These are phyloP conservation scores for Coemansia sp. DNA, from an alignment of 192 early-diverging fungal species.

Conservation along the genomic window DNA sequence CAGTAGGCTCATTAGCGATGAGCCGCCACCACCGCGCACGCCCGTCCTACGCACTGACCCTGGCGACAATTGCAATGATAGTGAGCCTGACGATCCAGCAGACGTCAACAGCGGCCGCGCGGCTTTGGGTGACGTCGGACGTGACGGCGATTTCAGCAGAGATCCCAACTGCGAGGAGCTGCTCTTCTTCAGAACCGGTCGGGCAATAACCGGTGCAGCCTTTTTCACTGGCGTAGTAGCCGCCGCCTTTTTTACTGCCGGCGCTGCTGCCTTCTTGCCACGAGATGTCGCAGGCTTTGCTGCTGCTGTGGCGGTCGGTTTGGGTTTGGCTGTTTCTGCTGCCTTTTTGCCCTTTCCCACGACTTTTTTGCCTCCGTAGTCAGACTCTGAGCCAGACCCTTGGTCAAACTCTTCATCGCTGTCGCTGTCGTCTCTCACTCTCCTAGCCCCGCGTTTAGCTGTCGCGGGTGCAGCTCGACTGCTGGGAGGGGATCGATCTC, in stretches of 20 bases:
- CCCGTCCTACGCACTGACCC: constrained; percentile 8
- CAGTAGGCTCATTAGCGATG: constrained; percentile 35
- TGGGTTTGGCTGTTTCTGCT: not conserved
- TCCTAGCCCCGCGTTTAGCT: constrained; percentile 13
- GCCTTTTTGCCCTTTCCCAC: constrained; percentile 4
- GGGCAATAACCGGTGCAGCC: constrained; percentile 3
- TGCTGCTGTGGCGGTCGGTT: not conserved
- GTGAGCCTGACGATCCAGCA: constrained; percentile 16
- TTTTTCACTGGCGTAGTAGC: not conserved
- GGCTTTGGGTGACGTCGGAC: constrained; percentile 1
- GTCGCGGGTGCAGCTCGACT: not conserved
- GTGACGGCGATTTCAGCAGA: constrained; percentile 23
- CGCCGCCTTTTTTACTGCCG: not conserved
- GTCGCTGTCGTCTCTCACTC: not conserved
- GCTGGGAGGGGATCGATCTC: not conserved
- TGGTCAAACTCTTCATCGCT: constrained; percentile 2
- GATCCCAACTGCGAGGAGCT: constrained; percentile 14
- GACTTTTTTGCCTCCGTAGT: constrained; percentile 8
- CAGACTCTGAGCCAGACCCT: constrained; percentile 15
- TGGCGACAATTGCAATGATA: constrained; percentile 19
- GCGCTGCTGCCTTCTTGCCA: not conserved
- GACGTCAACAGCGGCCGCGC: constrained; percentile 19
- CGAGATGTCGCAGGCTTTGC: not conserved
- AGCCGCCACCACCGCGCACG: constrained; percentile 13
- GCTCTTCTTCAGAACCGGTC: not conserved